A percentile compares a stretch with the other conserved stretches of the same genome.
These are phyloP conservation scores for Schoenoplectus triqueter DNA, from an alignment of 202 grass and related monocot genomes.

Conservation along the genomic window DNA sequence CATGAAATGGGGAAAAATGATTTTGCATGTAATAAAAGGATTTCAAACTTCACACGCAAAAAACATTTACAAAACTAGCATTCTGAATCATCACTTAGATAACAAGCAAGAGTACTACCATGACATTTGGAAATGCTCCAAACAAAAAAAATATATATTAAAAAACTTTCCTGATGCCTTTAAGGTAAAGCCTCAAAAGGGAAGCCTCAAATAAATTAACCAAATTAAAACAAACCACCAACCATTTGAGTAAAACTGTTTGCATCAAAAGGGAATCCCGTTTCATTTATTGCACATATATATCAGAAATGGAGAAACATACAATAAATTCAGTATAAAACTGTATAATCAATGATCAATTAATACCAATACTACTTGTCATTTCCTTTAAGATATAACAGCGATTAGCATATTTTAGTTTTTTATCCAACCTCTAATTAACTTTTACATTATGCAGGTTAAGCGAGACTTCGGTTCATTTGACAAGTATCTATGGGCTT, in stretches of 20 bases:
- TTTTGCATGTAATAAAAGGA: too few species aligned
- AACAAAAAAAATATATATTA: neutral
- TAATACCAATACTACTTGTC: constrained; percentile 1
- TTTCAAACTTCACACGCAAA: neutral
- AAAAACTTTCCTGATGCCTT: neutral
- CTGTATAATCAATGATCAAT: neutral
- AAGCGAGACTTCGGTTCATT: constrained; percentile 56
- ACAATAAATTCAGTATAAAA: constrained; percentile 29
- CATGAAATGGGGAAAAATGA: too few species aligned
- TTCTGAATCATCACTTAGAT: neutral
- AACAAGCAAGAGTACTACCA: neutral
- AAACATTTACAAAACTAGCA: neutral
- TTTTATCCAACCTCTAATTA: neutral
- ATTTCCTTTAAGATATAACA: neutral
- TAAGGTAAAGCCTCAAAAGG: neutral
- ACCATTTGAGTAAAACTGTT: neutral
- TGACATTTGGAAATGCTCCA: neutral
- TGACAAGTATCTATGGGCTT: constrained; percentile 82
- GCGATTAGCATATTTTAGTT: neutral
- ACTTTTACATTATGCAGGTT: constrained; percentile 46
- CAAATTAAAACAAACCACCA: neutral
- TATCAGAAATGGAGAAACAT: neutral
- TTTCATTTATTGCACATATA: neutral
- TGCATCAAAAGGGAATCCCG: neutral
- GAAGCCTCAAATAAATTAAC: neutral